Percentiles rank a stretch among this genome's conserved stretches.
These are phyloP conservation scores for Aspergillus candidus DNA, from an alignment of 2,329 filamentous ascomycete species.

Conservation along the genomic window DNA sequence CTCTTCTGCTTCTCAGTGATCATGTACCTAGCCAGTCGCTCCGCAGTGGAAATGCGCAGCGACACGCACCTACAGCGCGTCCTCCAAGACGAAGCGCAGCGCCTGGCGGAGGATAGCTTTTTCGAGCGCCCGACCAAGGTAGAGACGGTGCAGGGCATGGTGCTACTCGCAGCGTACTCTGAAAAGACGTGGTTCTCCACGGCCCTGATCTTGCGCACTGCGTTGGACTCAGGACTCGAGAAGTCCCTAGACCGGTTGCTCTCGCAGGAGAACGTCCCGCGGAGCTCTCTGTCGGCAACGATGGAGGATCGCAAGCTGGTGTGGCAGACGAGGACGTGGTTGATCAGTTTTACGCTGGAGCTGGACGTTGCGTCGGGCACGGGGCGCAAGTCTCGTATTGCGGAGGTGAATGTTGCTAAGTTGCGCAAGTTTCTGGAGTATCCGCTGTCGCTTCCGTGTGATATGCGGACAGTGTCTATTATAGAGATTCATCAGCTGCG, in stretches of 20 bases:
- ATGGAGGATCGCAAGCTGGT: slow-evolving; percentile 31
- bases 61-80: slow-evolving; percentile 31
- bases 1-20: slow-evolving; percentile 33
- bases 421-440: slow-evolving; percentile 31
- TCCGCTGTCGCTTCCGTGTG: slow-evolving; percentile 29
- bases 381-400: slow-evolving; percentile 30
- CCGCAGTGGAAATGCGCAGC: slow-evolving; percentile 26
- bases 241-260: slow-evolving; percentile 30
- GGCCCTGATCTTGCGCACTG: slow-evolving; percentile 31
- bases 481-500: slow-evolving; percentile 33
- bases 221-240: slow-evolving; percentile 30
- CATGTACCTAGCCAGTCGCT: slow-evolving; percentile 30
- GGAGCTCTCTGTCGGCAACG: slow-evolving; percentile 29
- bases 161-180: slow-evolving; percentile 30
- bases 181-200: slow-evolving; percentile 35
- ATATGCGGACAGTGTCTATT: slow-evolving; percentile 31
- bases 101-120: slow-evolving; percentile 32
- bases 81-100: slow-evolving; percentile 31
- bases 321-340: slow-evolving; percentile 32
- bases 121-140: slow-evolving; percentile 32
- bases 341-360: slow-evolving; percentile 31
- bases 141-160: slow-evolving; percentile 34
- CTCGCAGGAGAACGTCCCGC: slow-evolving; percentile 24
- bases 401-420: slow-evolving; percentile 28
- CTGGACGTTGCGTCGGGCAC: slow-evolving; percentile 32